phyloP scores from a whole-genome alignment of 2,329 filamentous ascomycete species.

The Cyphellophora europaea region DNA sequence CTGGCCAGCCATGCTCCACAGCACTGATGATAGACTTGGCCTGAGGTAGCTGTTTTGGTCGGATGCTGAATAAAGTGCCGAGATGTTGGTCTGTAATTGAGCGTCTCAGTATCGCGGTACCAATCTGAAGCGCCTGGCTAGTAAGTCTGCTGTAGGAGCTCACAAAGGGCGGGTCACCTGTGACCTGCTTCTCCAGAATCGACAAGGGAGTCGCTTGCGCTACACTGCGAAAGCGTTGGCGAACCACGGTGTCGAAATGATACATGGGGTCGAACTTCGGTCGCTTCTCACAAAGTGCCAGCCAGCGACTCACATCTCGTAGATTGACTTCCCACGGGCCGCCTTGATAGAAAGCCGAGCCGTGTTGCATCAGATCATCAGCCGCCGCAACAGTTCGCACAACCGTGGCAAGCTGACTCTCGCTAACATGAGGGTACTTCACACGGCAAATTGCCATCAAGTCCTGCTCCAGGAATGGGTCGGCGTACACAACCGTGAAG shows the following conservation, averaged over 20 bases:
- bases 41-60: slow-evolving; percentile 47
- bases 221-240: slow-evolving; percentile 72
- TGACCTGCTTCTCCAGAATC: slow-evolving; percentile 32
- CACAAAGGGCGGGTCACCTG: slow-evolving; percentile 6
- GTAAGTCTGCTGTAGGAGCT: slow-evolving; percentile 67
- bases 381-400: slow-evolving; percentile 75
- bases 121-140: slow-evolving; percentile 62
- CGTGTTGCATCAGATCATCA: slow-evolving; percentile 58
- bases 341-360: slow-evolving; percentile 43
- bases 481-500: slow-evolving; percentile 95
- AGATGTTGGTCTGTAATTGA: slow-evolving; percentile 32
- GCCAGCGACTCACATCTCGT: slow-evolving; percentile 80
- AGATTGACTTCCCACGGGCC: slow-evolving; percentile 96
- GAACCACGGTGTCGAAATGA: slow-evolving; percentile 72
- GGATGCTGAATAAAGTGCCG: slow-evolving; percentile 22
- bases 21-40: slow-evolving; percentile 83
- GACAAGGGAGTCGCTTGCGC: slow-evolving; percentile 59
- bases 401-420: slow-evolving; percentile 53
- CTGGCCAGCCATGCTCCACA: slow-evolving; percentile 76
- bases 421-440: slow-evolving; percentile 58
- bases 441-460: slow-evolving; percentile 71
- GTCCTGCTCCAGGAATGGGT: slow-evolving; percentile 75
- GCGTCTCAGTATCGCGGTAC: slow-evolving; percentile 61
- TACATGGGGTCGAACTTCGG: slow-evolving; percentile 57
- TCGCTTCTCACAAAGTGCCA: slow-evolving; percentile 52